phyloP scores from a whole-genome alignment of 2,329 filamentous ascomycete genomes.

The Colletotrichum navitas region DNA sequence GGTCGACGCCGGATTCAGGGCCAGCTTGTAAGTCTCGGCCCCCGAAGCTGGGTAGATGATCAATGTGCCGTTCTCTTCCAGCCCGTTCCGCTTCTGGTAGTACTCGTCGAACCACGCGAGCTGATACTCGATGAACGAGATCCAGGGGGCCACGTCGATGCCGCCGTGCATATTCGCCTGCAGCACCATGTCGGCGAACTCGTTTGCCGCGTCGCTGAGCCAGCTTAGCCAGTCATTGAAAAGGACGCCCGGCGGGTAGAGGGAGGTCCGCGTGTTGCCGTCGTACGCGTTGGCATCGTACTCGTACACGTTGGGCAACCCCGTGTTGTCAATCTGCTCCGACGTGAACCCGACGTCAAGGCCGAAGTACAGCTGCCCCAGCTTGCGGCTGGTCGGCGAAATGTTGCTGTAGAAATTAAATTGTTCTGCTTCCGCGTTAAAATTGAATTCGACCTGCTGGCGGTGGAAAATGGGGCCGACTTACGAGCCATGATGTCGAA shows the following conservation, averaged over 20 bases:
- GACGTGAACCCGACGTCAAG: neutral
- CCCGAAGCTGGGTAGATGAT: neutral
- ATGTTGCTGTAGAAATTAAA: neutral
- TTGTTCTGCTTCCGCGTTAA: neutral
- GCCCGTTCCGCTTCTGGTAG: neutral
- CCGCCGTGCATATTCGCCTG: neutral
- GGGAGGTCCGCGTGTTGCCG: neutral
- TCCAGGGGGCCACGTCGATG: neutral
- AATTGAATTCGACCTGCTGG: fast-evolving
- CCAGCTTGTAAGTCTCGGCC: neutral
- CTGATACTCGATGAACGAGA: neutral
- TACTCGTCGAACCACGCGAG: neutral
- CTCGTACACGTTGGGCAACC: neutral
- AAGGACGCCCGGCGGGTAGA: neutral
- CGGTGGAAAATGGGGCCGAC: neutral
- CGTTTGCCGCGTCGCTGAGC: neutral
- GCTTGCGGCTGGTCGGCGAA: neutral
- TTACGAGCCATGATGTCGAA: neutral
- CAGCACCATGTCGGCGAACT: slow-evolving; percentile 2
- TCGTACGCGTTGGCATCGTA: neutral
- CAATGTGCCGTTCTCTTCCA: neutral
- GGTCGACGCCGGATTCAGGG: neutral
- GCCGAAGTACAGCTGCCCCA: neutral
- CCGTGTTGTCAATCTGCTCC: neutral
- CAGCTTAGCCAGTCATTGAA: neutral